These are phyloP conservation scores for Mrakia gelida DNA, from an alignment of 768 basidiomycete genomes.

Conservation along the genomic window DNA sequence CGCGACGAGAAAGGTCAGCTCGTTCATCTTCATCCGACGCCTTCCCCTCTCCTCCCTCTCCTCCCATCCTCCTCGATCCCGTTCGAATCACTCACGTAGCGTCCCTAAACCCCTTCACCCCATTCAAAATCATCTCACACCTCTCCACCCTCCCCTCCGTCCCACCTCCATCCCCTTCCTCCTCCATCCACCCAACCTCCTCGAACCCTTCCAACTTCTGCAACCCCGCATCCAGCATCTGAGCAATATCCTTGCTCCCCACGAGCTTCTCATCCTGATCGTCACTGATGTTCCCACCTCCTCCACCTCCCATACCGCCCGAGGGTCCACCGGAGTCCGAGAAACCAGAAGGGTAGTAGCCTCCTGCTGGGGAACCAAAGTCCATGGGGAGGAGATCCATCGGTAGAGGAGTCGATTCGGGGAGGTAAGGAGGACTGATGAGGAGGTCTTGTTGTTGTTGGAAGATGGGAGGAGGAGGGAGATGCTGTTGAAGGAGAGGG, in stretches of 20 bases:
- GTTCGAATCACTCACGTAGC: constrained; percentile 33
- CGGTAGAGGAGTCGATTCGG: background rate
- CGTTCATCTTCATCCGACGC: background rate
- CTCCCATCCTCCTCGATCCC: background rate
- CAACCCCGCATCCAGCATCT: constrained; percentile 33
- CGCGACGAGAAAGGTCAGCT: background rate
- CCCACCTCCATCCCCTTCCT: constrained; percentile 6
- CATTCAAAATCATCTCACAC: constrained; percentile 36
- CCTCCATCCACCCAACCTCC: constrained; percentile 25
- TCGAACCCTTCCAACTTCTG: constrained; percentile 30
- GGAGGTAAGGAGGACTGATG: background rate
- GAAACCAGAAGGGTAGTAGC: constrained; percentile 15
- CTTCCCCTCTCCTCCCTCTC: background rate
- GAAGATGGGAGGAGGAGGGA: background rate
- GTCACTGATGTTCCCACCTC: background rate
- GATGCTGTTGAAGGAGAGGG: background rate
- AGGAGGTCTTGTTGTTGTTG: background rate
- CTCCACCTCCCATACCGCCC: background rate
- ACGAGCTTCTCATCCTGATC: constrained; percentile 13
- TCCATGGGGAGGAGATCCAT: constrained; percentile 4
- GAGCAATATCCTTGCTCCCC: constrained; percentile 19
- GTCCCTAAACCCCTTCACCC: constrained; percentile 36
- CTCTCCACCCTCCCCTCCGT: background rate
- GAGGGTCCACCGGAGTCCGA: constrained; percentile 5
- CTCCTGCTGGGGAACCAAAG: constrained; percentile 9